Evolutionary conservation across 768 basidiomycete species (phyloP), one percentile per base, ranked within the genome.

Genomic region (Neoboletus magnificus): DNA sequence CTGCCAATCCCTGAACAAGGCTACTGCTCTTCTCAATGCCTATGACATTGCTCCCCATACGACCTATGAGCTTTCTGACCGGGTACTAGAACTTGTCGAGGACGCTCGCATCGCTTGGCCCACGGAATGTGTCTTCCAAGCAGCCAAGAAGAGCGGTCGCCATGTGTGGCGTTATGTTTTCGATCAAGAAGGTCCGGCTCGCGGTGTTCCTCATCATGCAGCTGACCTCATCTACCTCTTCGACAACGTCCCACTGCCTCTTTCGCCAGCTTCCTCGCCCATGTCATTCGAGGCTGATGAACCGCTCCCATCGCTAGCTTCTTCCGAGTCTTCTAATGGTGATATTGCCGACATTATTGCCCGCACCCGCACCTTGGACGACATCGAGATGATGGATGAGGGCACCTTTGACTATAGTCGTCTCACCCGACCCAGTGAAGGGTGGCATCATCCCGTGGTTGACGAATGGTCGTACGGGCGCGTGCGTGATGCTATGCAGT

Each of bases 91-190:
- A 44, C 77, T 91, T 32, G 81, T 91, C 42, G 84, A 85, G 60
- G 89, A 91, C 57, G 79, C 86, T 12, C 82, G 85, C 25, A 77
- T 91, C 33, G 85, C 86, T 15, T 91, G 87, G 87, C 87, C 87
- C 11, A 86, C 84, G 1, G 84, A 91, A 25, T 82, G 84, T 57
- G 72, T 86, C 35, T 80, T 79, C 4, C 73, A 78, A 49, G 77
- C 76, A 50, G 78, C 81, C 2, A 77, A 77, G 51, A 73, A 69
- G 18, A 77, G 78, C 15, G 86, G 83, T 1, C 74, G 74, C 39
- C 79, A 80, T n/a, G 87, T 89, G 6, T 91, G 84, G 84, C 79
- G 89, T 54, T 91, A 88, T 62, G 82, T 89, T 18, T 91, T 91
- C 65, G 89, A 91, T 70, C 89, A 91, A 72, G 89, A 89, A 62